These are phyloP conservation scores for Fusarium poae DNA, from an alignment of 2,329 filamentous ascomycete genomes.

Conservation along the genomic window DNA sequence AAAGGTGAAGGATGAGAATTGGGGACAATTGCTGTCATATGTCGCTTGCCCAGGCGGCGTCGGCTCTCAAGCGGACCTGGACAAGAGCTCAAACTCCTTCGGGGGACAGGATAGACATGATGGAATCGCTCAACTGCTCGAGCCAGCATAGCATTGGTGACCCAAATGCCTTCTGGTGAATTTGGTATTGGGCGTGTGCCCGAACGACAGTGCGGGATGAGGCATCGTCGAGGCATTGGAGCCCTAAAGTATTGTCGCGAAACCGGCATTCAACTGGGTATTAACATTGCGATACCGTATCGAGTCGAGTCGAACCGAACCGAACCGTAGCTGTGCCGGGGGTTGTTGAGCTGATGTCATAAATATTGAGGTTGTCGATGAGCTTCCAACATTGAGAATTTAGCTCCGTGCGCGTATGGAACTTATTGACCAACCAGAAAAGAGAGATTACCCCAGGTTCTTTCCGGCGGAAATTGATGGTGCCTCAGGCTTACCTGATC, in stretches of 20 bases:
- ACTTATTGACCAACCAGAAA: slow-evolving; percentile 28
- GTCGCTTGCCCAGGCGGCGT: slow-evolving; percentile 65
- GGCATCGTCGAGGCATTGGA: slow-evolving; percentile 52
- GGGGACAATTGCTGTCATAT: slow-evolving; percentile 65
- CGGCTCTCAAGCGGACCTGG: slow-evolving; percentile 69
- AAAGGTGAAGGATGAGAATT: slow-evolving; percentile 55
- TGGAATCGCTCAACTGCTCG: slow-evolving; percentile 52
- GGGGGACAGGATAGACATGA: slow-evolving; percentile 34
- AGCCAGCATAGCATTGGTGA: slow-evolving; percentile 52
- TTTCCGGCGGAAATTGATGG: not conserved
- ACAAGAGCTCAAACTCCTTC: slow-evolving; percentile 57
- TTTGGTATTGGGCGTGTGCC: slow-evolving; percentile 33
- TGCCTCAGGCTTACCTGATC: slow-evolving; percentile 27
- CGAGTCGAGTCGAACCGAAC: not conserved
- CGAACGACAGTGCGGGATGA: slow-evolving; percentile 47
- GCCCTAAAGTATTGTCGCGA: slow-evolving; percentile 5
- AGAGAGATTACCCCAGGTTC: slow-evolving; percentile 30
- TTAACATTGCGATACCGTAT: slow-evolving; percentile 18
- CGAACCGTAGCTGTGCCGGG: slow-evolving; percentile 2
- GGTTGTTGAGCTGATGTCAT: slow-evolving; percentile 4
- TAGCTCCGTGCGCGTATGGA: slow-evolving; percentile 9
- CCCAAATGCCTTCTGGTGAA: slow-evolving; percentile 49
- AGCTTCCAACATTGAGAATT: slow-evolving; percentile 23
- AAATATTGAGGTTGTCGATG: not conserved
- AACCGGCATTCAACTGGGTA: slow-evolving; percentile 18